A percentile compares a stretch with the other conserved stretches of the same genome.
These are phyloP conservation scores for Hysterium pulicare DNA, from an alignment of 2,329 filamentous ascomycete genomes.

Conservation along the genomic window DNA sequence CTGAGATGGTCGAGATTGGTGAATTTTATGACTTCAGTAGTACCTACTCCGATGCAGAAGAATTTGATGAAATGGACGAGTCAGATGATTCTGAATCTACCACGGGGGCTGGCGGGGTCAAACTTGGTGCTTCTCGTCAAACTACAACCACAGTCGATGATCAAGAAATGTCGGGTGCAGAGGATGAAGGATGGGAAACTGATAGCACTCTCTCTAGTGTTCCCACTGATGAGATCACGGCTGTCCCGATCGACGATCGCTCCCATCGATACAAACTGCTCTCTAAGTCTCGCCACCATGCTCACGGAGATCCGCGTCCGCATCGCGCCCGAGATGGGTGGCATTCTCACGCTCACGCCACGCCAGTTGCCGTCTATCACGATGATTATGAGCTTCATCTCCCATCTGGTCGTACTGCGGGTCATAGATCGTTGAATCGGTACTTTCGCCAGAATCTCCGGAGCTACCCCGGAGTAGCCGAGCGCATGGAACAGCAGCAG, in stretches of 20 bases:
- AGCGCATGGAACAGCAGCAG: constrained; percentile 66
- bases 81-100: constrained; percentile 47
- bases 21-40: constrained; percentile 96
- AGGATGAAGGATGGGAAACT: constrained; percentile 90
- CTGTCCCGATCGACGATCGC: constrained; percentile 71
- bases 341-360: constrained; percentile 74
- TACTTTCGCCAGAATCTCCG: constrained; percentile 94
- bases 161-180: constrained; percentile 56
- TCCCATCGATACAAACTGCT: constrained; percentile 70
- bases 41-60: constrained; percentile 82
- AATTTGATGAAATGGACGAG: constrained; percentile 54
- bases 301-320: constrained; percentile 64
- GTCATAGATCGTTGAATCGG: constrained; percentile 79
- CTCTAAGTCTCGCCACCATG: constrained; percentile 71
- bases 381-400: constrained; percentile 93
- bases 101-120: constrained; percentile 56
- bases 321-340: constrained; percentile 74
- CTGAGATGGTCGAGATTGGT: constrained; percentile 89
- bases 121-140: constrained; percentile 62
- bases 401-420: constrained; percentile 82
- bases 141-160: constrained; percentile 43
- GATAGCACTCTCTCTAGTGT: constrained; percentile 84
- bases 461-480: constrained; percentile 74
- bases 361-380: constrained; percentile 75
- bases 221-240: constrained; percentile 78